A percentile compares a stretch with the other conserved stretches of the same genome.
phyloP scores from a whole-genome alignment of 2,329 filamentous ascomycete genomes.

The Hirsutella minnesotensis region DNA sequence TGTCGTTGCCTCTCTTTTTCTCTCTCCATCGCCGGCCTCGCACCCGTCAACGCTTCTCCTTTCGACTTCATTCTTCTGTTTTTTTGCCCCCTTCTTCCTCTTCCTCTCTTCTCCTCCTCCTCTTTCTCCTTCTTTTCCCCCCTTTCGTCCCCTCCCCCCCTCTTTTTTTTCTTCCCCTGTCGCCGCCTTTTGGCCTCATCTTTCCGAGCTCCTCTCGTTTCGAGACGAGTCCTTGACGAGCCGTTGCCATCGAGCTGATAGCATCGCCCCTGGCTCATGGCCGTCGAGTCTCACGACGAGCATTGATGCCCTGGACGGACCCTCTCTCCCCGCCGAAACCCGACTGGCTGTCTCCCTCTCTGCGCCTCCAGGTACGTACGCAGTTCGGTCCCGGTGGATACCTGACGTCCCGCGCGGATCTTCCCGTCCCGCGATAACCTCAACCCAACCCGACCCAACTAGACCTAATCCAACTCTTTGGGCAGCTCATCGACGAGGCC shows the following conservation, averaged over 20 bases:
- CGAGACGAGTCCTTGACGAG: not conserved
- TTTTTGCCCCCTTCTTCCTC: not conserved
- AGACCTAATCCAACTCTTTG: conserved; percentile 3
- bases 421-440: not conserved
- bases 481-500: conserved; percentile 15
- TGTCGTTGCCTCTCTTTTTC: not conserved
- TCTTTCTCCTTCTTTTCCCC: not conserved
- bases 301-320: not conserved
- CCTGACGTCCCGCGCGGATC: not conserved
- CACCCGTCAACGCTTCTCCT: not conserved
- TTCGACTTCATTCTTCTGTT: not conserved
- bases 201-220: not conserved
- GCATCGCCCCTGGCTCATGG: not conserved
- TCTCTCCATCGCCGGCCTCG: not conserved
- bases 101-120: not conserved
- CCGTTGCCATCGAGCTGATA: not conserved
- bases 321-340: not conserved
- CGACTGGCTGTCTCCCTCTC: not conserved
- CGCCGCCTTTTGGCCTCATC: not conserved
- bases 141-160: not conserved
- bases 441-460: conserved; percentile 3
- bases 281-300: not conserved
- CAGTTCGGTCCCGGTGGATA: not conserved
- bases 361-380: not conserved
- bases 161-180: not conserved